Evolutionary conservation across 495 filamentous ascomycete species (phyloP), one percentile per base, ranked within the genome.

Genomic region (Penicillium lividum): DNA sequence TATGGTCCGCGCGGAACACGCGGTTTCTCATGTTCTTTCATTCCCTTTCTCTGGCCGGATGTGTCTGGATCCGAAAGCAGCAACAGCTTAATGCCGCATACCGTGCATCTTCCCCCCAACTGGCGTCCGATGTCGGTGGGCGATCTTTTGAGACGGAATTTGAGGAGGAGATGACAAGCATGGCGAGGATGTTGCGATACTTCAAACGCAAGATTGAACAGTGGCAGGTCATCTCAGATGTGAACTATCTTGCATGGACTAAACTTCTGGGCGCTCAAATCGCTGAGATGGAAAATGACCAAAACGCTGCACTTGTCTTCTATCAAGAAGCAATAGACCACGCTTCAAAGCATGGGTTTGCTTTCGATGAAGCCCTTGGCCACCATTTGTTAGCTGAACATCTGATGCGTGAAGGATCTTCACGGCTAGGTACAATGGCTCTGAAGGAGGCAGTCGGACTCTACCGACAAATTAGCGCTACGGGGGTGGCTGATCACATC

Each of bases 251-350:
- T 13, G 38, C 38, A 93, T 68, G 70, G 85, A 85, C 86, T 7
- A 81, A 83, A 57, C 68, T 90, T 30, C 75, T 96, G 9, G 85
- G 88, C 50, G 90, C 89, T 5, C 82, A 89, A 60, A 68, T 90
- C 22, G 77, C 76, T 28, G 89, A 93, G 61, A 71, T 89, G 60
- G 73, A 73, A 31, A 76, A 77, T 43, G 71, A 86, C 54, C 83
- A 87, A 60, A 83, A 80, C 1, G 71, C 71, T 3, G 83, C 86
- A 8, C 77, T 91, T 48, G 71, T 68, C 38, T 71, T 79, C 36
- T 93, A 91, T 62, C 90, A 95, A 72, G 78, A 82, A 52, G 84
- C 86, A 27, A 75, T 91, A 42, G 89, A 93, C 64, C 89, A 93
- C 71, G 85, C 86, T 47, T 80, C 89, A 53, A 77, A 5, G 38